A percentile compares a stretch with the other conserved stretches of the same genome.
Evolutionary conservation across 495 filamentous ascomycete genomes (phyloP).

Genomic region (Cudoniella acicularis): DNA sequence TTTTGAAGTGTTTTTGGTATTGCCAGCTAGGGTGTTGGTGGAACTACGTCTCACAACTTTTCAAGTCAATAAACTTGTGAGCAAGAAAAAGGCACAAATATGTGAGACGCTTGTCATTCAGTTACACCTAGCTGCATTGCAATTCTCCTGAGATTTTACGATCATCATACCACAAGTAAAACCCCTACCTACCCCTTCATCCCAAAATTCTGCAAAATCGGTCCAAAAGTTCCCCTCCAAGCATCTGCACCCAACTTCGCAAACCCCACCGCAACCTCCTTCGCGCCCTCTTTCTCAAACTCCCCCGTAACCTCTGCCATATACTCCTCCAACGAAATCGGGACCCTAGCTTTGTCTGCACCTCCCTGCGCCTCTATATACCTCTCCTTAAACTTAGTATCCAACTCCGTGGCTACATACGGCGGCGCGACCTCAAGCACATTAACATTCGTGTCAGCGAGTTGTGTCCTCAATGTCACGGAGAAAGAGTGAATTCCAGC

Average conservation of each 20-base stretch:
- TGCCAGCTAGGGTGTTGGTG: too few species aligned
- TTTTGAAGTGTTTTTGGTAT: too few species aligned
- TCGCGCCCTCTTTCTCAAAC: constrained; percentile 22
- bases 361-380: constrained; percentile 24
- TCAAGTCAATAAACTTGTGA: too few species aligned
- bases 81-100: too few species aligned
- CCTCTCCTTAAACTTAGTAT: constrained; percentile 22
- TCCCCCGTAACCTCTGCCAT: constrained; percentile 23
- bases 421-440: constrained; percentile 35
- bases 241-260: constrained; percentile 22
- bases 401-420: constrained; percentile 37
- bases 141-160: not conserved
- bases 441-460: constrained; percentile 61
- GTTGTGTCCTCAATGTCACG: constrained; percentile 79
- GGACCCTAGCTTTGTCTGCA: constrained; percentile 21
- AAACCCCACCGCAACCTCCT: constrained; percentile 32
- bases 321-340: constrained; percentile 29
- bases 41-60: too few species aligned
- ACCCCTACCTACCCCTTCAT: too few species aligned
- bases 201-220: constrained; percentile 6
- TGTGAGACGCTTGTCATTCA: not conserved
- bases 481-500: constrained; percentile 87
- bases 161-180: too few species aligned
- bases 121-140: not conserved
- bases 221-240: constrained; percentile 32